Conservation (phyloP, 176 grass and related monocot genomes). For the Ananas comosus region DNA sequence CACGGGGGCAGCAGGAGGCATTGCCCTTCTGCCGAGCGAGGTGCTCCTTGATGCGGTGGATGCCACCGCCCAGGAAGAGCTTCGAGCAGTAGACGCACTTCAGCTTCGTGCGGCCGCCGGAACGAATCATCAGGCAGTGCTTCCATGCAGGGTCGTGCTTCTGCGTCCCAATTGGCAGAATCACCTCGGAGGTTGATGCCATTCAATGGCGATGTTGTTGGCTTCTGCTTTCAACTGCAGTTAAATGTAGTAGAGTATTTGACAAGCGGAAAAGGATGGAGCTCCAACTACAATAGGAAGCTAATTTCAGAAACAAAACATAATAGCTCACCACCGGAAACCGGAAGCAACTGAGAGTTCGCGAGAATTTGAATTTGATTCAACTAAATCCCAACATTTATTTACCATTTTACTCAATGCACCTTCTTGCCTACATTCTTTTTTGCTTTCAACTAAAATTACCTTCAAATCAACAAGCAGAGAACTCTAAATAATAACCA, state of each 20-base stretch:
- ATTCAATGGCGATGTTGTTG: conserved; percentile 4
- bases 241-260: neutral
- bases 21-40: conserved; percentile 82
- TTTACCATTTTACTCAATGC: too few relatives aligned
- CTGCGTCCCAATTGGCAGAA: conserved; percentile 64
- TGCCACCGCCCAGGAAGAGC: conserved; percentile 78
- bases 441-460: too few relatives aligned
- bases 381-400: too few relatives aligned
- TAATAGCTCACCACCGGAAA: too few relatives aligned
- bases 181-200: conserved; percentile 29
- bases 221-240: conserved; percentile 1
- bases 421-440: too few relatives aligned
- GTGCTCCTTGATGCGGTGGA: conserved; percentile 99
- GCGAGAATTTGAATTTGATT: too few relatives aligned
- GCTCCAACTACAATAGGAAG: too few relatives aligned
- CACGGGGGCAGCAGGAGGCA: conserved; percentile 75
- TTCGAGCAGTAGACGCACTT: conserved; percentile 86
- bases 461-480: too few relatives aligned
- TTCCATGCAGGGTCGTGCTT: conserved; percentile 97
- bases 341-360: too few relatives aligned
- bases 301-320: too few relatives aligned
- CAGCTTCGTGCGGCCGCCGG: conserved; percentile 49
- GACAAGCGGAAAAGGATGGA: neutral
- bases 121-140: conserved; percentile 74
- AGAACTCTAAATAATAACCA: too few relatives aligned